These are phyloP conservation scores for Aspergillus latus DNA, from an alignment of 2,329 filamentous ascomycete species.

Conservation along the genomic window DNA sequence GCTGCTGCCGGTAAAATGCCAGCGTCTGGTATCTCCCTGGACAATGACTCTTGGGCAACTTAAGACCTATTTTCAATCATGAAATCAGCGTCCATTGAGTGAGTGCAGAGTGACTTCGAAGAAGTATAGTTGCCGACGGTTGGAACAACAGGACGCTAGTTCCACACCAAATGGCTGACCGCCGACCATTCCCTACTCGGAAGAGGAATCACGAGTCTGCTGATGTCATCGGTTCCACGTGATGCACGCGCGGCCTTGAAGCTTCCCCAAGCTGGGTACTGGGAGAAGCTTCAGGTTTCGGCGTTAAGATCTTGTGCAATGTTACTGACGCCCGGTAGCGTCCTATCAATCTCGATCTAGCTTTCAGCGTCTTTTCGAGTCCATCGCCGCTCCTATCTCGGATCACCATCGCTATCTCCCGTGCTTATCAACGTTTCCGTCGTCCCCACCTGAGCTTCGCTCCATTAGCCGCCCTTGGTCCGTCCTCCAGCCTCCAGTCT, in stretches of 20 bases:
- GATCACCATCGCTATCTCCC: neutral
- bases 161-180: neutral
- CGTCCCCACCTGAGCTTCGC: constrained; percentile 9
- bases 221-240: constrained; percentile 5
- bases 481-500: neutral
- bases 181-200: neutral
- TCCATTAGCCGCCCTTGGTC: neutral
- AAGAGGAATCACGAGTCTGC: neutral
- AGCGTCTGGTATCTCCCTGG: neutral
- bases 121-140: neutral
- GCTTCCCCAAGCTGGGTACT: neutral
- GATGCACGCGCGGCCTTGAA: constrained; percentile 1
- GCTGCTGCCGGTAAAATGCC: neutral
- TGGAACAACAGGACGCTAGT: neutral
- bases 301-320: neutral
- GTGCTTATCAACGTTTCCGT: constrained; percentile 6
- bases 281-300: neutral
- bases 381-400: too few species aligned
- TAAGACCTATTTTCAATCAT: neutral
- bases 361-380: neutral
- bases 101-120: neutral
- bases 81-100: neutral
- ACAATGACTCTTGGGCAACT: neutral
- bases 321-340: neutral
- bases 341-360: neutral